A percentile compares a stretch with the other conserved stretches of the same genome.
phyloP scores from a whole-genome alignment of 2,329 filamentous ascomycete genomes.

The Neobulgaria alba region DNA sequence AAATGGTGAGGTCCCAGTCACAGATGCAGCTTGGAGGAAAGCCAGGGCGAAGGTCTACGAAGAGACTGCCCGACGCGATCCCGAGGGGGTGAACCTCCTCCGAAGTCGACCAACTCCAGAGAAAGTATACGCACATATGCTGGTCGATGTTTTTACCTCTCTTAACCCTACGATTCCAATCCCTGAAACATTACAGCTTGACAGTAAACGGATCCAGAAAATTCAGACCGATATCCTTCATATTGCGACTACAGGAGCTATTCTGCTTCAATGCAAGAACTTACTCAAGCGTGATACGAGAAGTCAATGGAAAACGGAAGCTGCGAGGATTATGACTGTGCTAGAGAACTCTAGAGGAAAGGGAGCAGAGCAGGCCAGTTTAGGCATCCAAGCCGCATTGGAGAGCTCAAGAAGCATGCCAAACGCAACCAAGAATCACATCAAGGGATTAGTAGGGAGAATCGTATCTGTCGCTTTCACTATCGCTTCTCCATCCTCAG shows the following conservation, averaged over 20 bases:
- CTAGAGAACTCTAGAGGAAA: conserved; percentile 48
- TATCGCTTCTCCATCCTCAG: no score
- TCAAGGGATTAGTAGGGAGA: conserved; percentile 49
- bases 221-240: conserved; percentile 50
- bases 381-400: conserved; percentile 54
- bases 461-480: conserved; percentile 38
- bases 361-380: conserved; percentile 39
- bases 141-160: conserved; percentile 67
- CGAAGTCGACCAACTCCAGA: conserved; percentile 55
- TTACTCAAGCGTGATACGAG: conserved; percentile 74
- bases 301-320: conserved; percentile 67
- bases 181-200: conserved; percentile 67
- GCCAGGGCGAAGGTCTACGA: conserved; percentile 56
- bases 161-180: conserved; percentile 47
- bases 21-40: conserved; percentile 57
- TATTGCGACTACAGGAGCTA: conserved; percentile 65
- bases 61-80: conserved; percentile 60
- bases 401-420: conserved; percentile 58
- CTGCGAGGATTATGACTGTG: conserved; percentile 59
- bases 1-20: conserved; percentile 45
- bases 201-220: conserved; percentile 52
- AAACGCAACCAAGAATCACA: conserved; percentile 48
- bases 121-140: conserved; percentile 66
- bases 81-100: conserved; percentile 55
- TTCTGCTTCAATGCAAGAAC: conserved; percentile 74